Percentiles rank a stretch among this genome's conserved stretches.
Evolutionary conservation across 1,284 basidiomycete species (phyloP).

Genomic region (Naganishia sp.): DNA sequence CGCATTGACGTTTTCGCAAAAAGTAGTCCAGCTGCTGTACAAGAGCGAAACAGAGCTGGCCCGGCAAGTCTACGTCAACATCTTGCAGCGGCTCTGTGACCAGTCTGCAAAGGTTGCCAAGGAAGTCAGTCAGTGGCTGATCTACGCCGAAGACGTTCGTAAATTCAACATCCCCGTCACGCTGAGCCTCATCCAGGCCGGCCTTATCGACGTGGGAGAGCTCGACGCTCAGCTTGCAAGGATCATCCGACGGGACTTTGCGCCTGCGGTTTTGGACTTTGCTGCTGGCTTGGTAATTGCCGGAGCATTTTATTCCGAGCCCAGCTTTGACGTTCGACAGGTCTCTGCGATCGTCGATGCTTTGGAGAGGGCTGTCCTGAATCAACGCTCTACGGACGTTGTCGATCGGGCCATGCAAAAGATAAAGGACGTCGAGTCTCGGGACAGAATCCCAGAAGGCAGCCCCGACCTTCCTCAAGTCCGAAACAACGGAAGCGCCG

Average conservation of each 20-base stretch:
- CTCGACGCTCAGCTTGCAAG: conserved; percentile 92
- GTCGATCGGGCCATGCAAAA: conserved; percentile 17
- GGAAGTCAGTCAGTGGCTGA: conserved; percentile 94
- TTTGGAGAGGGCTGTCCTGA: conserved; percentile 63
- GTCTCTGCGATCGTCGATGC: conserved; percentile 82
- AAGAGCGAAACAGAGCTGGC: conserved; percentile 79
- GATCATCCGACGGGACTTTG: conserved; percentile 71
- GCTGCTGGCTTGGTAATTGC: conserved; percentile 81
- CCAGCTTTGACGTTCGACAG: conserved; percentile 72
- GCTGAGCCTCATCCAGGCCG: conserved; percentile 78
- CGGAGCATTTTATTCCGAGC: conserved; percentile 75
- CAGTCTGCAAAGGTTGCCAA: conserved; percentile 89
- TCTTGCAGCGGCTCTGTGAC: conserved; percentile 86
- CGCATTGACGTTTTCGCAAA: conserved; percentile 85
- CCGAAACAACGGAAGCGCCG: conserved; percentile 24
- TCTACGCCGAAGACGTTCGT: conserved; percentile 97
- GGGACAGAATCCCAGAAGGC: conserved; percentile 64
- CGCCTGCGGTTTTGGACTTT: conserved; percentile 77
- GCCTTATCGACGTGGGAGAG: conserved; percentile 74
- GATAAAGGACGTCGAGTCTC: not conserved
- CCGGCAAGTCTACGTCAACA: conserved; percentile 83
- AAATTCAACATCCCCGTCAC: conserved; percentile 97
- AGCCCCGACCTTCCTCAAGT: conserved; percentile 50
- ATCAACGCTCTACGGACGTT: conserved; percentile 17
- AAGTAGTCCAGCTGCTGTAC: conserved; percentile 63